These are phyloP conservation scores for Geotrichum reessii DNA, from an alignment of 1,139 yeast species.

Conservation along the genomic window DNA sequence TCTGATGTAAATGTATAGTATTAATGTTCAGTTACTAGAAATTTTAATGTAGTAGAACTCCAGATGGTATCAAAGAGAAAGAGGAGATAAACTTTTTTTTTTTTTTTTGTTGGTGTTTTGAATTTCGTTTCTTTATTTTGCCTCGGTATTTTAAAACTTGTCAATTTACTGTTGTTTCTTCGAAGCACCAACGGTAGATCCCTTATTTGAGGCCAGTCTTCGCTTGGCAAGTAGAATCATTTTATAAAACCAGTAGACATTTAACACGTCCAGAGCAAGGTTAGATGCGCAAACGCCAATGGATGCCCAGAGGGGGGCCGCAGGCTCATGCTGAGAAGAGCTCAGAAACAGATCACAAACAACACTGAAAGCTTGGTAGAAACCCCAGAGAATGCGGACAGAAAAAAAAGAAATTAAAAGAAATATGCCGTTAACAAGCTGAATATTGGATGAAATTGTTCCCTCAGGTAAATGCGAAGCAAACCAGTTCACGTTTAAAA, in stretches of 20 bases:
- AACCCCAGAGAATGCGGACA: slow-evolving; percentile 83
- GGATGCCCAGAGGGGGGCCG: slow-evolving; percentile 45
- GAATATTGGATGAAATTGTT: slow-evolving; percentile 46
- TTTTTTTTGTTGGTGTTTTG: neutral
- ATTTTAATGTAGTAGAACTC: neutral
- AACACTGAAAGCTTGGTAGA: slow-evolving; percentile 60
- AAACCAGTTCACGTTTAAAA: slow-evolving; percentile 87
- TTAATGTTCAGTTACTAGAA: neutral
- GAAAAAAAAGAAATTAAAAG: slow-evolving; percentile 67
- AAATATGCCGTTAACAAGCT: slow-evolving; percentile 62
- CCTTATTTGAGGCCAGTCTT: slow-evolving; percentile 15
- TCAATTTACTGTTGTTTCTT: slow-evolving; percentile 10
- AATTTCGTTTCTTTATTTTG: neutral
- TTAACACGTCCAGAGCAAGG: slow-evolving; percentile 58
- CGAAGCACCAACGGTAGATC: slow-evolving; percentile 5
- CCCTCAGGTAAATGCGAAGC: slow-evolving; percentile 64
- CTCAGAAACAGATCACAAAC: slow-evolving; percentile 26
- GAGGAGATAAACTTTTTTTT: neutral
- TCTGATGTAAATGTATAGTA: neutral
- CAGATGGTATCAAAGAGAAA: neutral
- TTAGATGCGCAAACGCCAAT: slow-evolving; percentile 55
- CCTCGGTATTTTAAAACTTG: neutral
- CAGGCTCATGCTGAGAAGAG: slow-evolving; percentile 22
- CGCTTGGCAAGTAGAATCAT: slow-evolving; percentile 46
- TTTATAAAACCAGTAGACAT: slow-evolving; percentile 59